These are phyloP conservation scores for Yamadazyma kanchanaburiensis DNA, from an alignment of 1,139 yeast species.

Conservation along the genomic window DNA sequence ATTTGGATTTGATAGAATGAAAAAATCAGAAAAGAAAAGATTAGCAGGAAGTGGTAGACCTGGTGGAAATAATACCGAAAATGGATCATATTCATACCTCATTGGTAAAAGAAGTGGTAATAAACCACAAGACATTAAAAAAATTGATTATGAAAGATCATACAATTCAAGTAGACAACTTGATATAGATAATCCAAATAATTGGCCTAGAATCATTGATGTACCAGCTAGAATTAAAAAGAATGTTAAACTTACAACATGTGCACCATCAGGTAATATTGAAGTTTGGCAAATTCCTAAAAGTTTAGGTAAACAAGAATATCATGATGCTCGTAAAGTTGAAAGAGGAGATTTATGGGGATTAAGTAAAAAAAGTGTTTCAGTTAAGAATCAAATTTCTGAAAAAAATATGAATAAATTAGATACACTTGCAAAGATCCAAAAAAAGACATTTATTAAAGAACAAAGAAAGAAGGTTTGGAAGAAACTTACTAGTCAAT, in stretches of 20 bases:
- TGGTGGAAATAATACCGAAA: constrained; percentile 68
- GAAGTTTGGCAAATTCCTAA: constrained; percentile 89
- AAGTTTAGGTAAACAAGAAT: constrained; percentile 68
- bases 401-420: constrained; percentile 32
- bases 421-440: constrained; percentile 36
- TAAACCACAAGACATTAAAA: constrained; percentile 27
- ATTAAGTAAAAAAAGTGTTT: constrained; percentile 65
- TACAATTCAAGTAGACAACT: constrained; percentile 19
- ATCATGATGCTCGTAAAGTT: constrained; percentile 89
- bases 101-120: constrained; percentile 59
- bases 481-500: constrained; percentile 35
- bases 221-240: constrained; percentile 79
- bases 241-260: constrained; percentile 76
- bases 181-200: constrained; percentile 29
- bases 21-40: constrained; percentile 23
- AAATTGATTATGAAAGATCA: constrained; percentile 33
- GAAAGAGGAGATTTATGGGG: constrained; percentile 90
- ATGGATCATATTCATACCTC: constrained; percentile 73
- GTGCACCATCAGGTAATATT: constrained; percentile 73
- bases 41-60: constrained; percentile 71
- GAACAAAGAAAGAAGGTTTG: constrained; percentile 40
- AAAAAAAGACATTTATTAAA: constrained; percentile 39
- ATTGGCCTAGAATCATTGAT: constrained; percentile 73
- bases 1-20: constrained; percentile 38
- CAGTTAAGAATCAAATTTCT: constrained; percentile 31